Evolutionary conservation across 495 filamentous ascomycete genomes (phyloP).

Genomic region (Penicillium bovifimosum): DNA sequence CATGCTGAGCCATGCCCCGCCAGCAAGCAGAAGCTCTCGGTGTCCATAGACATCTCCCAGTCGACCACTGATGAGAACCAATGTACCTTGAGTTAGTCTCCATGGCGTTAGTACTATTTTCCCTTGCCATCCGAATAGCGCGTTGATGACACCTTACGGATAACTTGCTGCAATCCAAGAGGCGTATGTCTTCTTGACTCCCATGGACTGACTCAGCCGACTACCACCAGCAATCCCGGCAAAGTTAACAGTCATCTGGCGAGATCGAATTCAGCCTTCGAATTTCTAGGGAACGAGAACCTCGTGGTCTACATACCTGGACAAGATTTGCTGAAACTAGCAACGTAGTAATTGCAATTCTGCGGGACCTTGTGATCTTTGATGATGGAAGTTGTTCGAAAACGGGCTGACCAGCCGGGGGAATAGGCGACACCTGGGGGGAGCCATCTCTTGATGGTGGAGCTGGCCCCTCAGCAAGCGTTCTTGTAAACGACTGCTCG

Average conservation of each 20-base stretch:
- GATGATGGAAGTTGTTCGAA: too few relatives aligned
- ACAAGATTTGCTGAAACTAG: slow-evolving; percentile 27
- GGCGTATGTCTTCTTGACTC: slow-evolving; percentile 18
- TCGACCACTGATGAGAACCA: slow-evolving; percentile 45
- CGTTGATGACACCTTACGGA: slow-evolving; percentile 12
- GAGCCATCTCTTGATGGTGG: too few relatives aligned
- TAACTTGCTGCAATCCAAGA: slow-evolving; percentile 32
- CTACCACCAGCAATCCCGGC: slow-evolving; percentile 29
- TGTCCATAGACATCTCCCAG: slow-evolving; percentile 48
- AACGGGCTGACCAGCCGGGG: slow-evolving; percentile 14
- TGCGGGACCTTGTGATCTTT: slow-evolving; percentile 17
- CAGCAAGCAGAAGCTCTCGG: slow-evolving; percentile 37
- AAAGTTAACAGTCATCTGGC: slow-evolving; percentile 31
- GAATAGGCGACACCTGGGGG: too few relatives aligned
- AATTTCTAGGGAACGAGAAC: not conserved
- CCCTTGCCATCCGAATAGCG: too few relatives aligned
- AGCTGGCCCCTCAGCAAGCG: too few relatives aligned
- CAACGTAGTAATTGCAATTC: slow-evolving; percentile 16
- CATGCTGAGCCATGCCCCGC: slow-evolving; percentile 32
- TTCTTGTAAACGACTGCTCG: too few relatives aligned
- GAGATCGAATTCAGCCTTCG: not conserved
- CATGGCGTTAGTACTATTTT: too few relatives aligned
- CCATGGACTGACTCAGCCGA: slow-evolving; percentile 19
- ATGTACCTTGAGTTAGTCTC: slow-evolving; percentile 47
- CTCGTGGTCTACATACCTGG: slow-evolving; percentile 17